Evolutionary conservation across 2,329 filamentous ascomycete genomes (phyloP), one percentile per base, ranked within the genome.

Genomic region (Colletotrichum lupini): DNA sequence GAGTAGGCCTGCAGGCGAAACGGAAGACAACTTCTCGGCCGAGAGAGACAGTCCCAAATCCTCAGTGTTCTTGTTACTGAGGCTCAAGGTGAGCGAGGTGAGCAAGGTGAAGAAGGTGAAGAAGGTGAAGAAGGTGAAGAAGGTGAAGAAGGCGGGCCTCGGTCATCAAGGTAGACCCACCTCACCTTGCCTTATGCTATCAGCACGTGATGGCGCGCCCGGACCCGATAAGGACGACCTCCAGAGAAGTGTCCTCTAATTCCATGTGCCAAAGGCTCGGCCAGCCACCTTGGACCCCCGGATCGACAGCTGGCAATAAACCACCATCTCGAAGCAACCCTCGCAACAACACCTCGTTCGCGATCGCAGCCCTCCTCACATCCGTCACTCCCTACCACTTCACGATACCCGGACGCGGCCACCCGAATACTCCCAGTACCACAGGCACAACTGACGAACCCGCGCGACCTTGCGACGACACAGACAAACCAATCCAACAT

Each of bases 241-340:
- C 49, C 55, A 30, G 66, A 65, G 70, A 73, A 73, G 70, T 73
- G 70, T 70, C 66, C 70, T 73, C 66, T 60, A 67, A 9, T 11
- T 32, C 30, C 30, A 14, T 32, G n/a, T 42, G 52, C 58, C 42
- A 56, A 24, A 55, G 26, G 14, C 26, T 46, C 60, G 16, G 22
- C 8, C 42, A 3, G 19, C 42, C 42, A 46, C 42, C 42, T 46
- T 19, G 19, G 19, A 16, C 28, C 49, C 24, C 49, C 9, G 49
- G 42, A 52, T 28, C 53, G 59, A 64, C 70, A 63, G 56, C 67
- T 60, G 32, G 66, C 66, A 70, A 55, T 56, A 59, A 73, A 42
- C 52, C 26, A 58, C 63, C 30, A 35, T 14, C 46, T n/a, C 42
- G 24, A 37, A 7, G 37, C 19, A 59, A 57, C 52, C 22, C 42